Evolutionary conservation across 2,329 filamentous ascomycete genomes (phyloP).

Genomic region (Fusarium sp.): DNA sequence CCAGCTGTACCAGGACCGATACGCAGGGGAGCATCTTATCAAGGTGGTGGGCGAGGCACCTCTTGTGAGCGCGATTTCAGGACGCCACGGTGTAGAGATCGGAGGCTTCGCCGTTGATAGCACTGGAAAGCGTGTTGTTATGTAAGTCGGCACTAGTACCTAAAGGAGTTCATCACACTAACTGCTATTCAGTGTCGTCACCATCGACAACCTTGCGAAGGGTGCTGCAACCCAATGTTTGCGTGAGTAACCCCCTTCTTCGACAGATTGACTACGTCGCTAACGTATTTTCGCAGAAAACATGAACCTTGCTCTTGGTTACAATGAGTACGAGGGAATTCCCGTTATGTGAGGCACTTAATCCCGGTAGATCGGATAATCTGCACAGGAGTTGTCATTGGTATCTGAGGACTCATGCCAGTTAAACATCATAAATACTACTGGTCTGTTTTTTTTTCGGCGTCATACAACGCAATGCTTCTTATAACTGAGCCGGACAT

Average conservation of each 20-base stretch:
- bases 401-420: background rate
- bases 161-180: constrained; percentile 13
- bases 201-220: constrained; percentile 21
- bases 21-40: constrained; percentile 94
- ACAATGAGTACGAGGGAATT: constrained; percentile 90
- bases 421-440: background rate
- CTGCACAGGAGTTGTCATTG: background rate
- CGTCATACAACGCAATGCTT: background rate
- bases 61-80: constrained; percentile 60
- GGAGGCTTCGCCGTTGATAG: constrained; percentile 93
- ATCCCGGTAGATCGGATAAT: background rate
- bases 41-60: constrained; percentile 84
- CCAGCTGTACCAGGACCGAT: constrained; percentile 95
- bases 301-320: constrained; percentile 93
- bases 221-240: constrained; percentile 24
- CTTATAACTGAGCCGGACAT: background rate
- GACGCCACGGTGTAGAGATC: constrained; percentile 91
- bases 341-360: constrained; percentile 56
- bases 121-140: constrained; percentile 89
- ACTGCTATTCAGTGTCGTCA: constrained; percentile 13
- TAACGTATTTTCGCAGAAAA: constrained; percentile 71
- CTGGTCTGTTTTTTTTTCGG: background rate
- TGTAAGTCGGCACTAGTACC: constrained; percentile 54
- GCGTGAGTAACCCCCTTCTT: background rate
- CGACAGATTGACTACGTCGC: background rate